Evolutionary conservation across 1,139 yeast species (phyloP).

Genomic region (Kurtzmaniella natalensis): DNA sequence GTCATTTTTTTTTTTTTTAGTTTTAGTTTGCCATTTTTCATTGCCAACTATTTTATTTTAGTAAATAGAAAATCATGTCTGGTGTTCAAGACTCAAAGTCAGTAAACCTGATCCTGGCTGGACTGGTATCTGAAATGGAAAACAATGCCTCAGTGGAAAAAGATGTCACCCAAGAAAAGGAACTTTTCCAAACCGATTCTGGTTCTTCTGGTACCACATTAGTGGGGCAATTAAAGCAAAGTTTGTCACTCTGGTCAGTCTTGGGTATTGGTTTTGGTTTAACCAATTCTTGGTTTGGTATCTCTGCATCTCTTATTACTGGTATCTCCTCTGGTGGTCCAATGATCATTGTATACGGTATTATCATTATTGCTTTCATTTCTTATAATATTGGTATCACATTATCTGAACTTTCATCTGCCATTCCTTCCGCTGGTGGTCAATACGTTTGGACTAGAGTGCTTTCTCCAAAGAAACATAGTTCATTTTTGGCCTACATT

Average conservation of each 20-base stretch:
- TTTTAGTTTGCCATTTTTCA: too few relatives aligned
- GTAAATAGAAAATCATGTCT: too few relatives aligned
- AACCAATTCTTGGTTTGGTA: constrained; percentile 70
- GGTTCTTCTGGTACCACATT: not conserved
- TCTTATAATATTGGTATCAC: constrained; percentile 37
- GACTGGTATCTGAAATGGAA: too few relatives aligned
- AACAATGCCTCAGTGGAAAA: too few relatives aligned
- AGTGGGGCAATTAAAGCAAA: constrained; percentile 4
- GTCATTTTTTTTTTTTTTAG: too few relatives aligned
- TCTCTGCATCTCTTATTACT: constrained; percentile 58
- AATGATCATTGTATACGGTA: constrained; percentile 62
- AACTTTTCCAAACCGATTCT: not conserved
- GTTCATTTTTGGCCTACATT: constrained; percentile 36
- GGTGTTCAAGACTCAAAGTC: too few relatives aligned
- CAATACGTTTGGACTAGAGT: constrained; percentile 28
- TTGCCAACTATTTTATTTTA: too few relatives aligned
- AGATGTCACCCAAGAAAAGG: not conserved
- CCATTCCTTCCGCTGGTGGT: constrained; percentile 26
- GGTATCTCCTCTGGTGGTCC: constrained; percentile 70
- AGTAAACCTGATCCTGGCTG: too few relatives aligned
- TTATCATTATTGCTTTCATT: constrained; percentile 52
- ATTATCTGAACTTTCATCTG: constrained; percentile 25
- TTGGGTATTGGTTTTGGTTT: constrained; percentile 67
- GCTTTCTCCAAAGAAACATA: constrained; percentile 17
- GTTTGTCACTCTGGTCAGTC: constrained; percentile 42